Base-by-base conservation (phyloP, 805 yeast genomes). In the Lachancea mirantina region DNA sequence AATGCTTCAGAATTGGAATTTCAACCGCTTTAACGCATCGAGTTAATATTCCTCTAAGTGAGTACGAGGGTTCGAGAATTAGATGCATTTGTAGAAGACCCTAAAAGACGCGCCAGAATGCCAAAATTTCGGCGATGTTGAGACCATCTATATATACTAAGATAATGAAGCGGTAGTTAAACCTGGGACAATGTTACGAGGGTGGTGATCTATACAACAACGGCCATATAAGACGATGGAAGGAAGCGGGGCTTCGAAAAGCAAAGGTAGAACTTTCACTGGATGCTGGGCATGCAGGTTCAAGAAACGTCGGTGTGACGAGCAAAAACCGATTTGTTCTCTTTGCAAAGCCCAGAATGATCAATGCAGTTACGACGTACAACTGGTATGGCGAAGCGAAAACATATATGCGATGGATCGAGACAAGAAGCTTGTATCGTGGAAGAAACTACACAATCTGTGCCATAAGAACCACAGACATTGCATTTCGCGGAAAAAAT, bases 201-300 rank as follows among this genome's bases (percentile, higher is more conserved):
- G n/a, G n/a, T n/a, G n/a, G n/a, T n/a, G n/a, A n/a, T n/a, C n/a
- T n/a, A n/a, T n/a, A n/a, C n/a, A n/a, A n/a, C n/a, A n/a, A n/a
- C n/a, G n/a, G n/a, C n/a, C n/a, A n/a, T n/a, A n/a, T n/a, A n/a
- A n/a, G n/a, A n/a, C n/a, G n/a, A n/a, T n/a, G n/a, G n/a, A n/a
- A n/a, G n/a, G n/a, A n/a, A n/a, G n/a, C n/a, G 5, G 18, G 3
- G 13, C 11, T 13, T 32, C 15, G 20, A 30, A 21, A 32, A 30
- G 39, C 24, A 42, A 40, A 27, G 50, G 47, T 8, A 48, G 61
- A 37, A 50, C 52, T 1, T 56, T 56, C 16, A 54, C 55, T 5
- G 59, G 59, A 5, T 56, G 61, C 35, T 56, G 61, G 61, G 53
- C 57, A 5, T 56, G 61, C 26, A 36, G 59, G 24, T 45, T 50